phyloP scores from a whole-genome alignment of 164 flowering plant species.

The Stephania yunnanensis region DNA sequence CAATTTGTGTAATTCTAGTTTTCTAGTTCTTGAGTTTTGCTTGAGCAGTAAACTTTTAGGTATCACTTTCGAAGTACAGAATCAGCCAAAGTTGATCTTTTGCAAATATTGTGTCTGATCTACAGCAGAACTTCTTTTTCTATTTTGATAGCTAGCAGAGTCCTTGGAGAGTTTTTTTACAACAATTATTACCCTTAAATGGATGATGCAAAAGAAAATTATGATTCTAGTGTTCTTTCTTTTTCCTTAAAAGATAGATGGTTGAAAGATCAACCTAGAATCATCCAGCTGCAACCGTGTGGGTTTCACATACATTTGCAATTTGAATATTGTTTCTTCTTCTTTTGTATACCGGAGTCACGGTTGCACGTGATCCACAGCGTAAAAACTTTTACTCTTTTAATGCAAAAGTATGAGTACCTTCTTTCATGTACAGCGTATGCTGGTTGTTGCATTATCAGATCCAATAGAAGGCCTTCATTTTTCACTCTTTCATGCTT shows the following conservation, averaged over 20 bases:
- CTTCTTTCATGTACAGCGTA: too few relatives aligned
- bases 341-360: not conserved
- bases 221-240: not conserved
- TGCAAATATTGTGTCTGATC: not conserved
- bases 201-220: not conserved
- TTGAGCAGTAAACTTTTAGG: too few relatives aligned
- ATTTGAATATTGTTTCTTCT: too few relatives aligned
- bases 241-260: too few relatives aligned
- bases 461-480: not conserved
- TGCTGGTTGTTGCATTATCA: too few relatives aligned
- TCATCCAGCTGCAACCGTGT: too few relatives aligned
- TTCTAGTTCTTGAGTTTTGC: too few relatives aligned
- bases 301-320: too few relatives aligned
- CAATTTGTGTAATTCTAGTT: too few relatives aligned
- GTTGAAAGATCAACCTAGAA: too few relatives aligned
- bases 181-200: not conserved
- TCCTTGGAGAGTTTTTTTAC: not conserved
- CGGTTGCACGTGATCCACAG: not conserved
- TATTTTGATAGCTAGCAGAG: not conserved
- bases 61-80: too few relatives aligned
- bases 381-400: not conserved
- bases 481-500: not conserved
- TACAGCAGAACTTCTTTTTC: not conserved
- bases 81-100: too few relatives aligned
- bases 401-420: not conserved